Base-by-base conservation (phyloP, 2,329 filamentous ascomycete genomes). In the Sporothrix humicola region DNA sequence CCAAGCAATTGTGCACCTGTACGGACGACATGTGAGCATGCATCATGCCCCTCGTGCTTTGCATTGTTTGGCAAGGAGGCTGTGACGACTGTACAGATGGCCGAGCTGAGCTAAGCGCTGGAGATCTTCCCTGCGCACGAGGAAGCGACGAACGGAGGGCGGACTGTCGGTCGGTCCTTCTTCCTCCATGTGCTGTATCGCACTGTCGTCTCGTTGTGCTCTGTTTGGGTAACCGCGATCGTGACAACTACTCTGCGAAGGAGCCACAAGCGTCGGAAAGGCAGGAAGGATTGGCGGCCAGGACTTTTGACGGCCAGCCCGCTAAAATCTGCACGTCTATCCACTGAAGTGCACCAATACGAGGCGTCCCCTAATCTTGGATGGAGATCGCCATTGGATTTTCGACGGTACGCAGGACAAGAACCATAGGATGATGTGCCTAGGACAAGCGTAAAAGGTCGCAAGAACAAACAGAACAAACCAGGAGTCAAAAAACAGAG, bases 31-130 rank as follows among this genome's bases (percentile, higher is more conserved):
- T 20, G 52, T 20, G 52, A 56, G 52, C 48, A 54, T 20, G 20
- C 52, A 56, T 56, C 52, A 56, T 56, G 20, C 7, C 10, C 8
- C 15, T 42, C 15, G n/a, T 44, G 58, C 17, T 63, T 63, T 44
- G 61, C 61, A 66, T 66, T 66, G 61, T 26, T 66, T 46, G 20
- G 26, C 61, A 66, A 65, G 61, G 61, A 66, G 61, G 61, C 61
- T 66, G 61, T 66, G 61, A 48, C 42, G 20, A n/a, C 12, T 48
- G 42, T n/a, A 48, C 42, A 26, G n/a, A 20, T 46, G 12, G 61
- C 42, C 42, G 17, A 66, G 61, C 59, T 65, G 37, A 15, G 61
- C 42, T 42, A 46, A 66, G 61, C 9, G 20, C 42, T 48, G 20
- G 48, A 66, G 42, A 26, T 66, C 42, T 17, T n/a, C 44, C 44